Evolutionary conservation across 2,329 filamentous ascomycete genomes (phyloP).

Genomic region (Periconia digitata): DNA sequence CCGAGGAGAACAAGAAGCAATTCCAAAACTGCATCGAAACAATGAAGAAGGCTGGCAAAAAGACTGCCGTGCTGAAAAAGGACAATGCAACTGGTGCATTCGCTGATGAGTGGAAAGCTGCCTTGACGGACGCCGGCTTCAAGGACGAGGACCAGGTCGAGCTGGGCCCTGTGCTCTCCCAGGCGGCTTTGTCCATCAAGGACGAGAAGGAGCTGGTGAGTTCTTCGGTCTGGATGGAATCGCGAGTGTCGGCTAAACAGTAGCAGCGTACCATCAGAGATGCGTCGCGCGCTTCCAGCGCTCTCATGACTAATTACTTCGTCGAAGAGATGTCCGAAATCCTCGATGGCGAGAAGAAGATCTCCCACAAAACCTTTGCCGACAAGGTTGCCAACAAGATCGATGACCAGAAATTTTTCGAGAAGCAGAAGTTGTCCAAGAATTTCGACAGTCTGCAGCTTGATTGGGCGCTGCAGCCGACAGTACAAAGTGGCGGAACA

Average conservation of each 20-base stretch:
- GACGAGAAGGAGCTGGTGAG: constrained; percentile 84
- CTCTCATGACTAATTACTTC: constrained; percentile 93
- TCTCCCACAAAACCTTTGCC: constrained; percentile 84
- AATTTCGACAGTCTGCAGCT: constrained; percentile 88
- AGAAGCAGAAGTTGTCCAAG: constrained; percentile 76
- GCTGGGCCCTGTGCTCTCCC: constrained; percentile 77
- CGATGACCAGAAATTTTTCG: constrained; percentile 92
- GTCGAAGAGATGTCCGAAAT: constrained; percentile 97
- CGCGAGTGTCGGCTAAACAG: neutral
- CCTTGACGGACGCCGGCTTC: constrained; percentile 69
- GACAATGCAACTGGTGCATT: constrained; percentile 85
- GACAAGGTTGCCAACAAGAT: constrained; percentile 89
- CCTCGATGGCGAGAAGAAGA: constrained; percentile 94
- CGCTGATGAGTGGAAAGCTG: constrained; percentile 92
- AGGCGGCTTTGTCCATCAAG: constrained; percentile 84
- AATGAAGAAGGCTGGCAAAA: constrained; percentile 88
- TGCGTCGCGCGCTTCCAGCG: constrained; percentile 89
- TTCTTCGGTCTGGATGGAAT: constrained; percentile 3
- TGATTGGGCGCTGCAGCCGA: constrained; percentile 90
- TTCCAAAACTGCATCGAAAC: constrained; percentile 81
- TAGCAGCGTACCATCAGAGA: constrained; percentile 81
- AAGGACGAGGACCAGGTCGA: constrained; percentile 90
- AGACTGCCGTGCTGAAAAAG: constrained; percentile 83
- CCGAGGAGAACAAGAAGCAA: constrained; percentile 86
- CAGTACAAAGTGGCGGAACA: constrained; percentile 92